Conservation (phyloP, 352 stramenopile species). For the Phytophthora megakarya region DNA sequence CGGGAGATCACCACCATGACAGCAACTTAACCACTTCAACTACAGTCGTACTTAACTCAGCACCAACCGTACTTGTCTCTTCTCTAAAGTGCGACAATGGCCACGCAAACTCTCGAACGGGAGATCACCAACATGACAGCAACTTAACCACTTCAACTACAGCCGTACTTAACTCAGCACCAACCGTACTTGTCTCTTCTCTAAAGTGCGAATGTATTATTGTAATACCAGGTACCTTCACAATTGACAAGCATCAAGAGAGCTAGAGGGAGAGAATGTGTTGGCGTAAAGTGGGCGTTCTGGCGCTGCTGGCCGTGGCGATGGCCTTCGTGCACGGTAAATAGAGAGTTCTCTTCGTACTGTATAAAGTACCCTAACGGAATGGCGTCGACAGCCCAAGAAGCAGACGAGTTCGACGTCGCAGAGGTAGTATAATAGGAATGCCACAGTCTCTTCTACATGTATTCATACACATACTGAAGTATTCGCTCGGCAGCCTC, state of each 20-base stretch:
- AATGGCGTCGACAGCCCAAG: slow-evolving; percentile 32
- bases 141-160: not conserved
- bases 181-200: no score
- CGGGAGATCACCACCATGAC: slow-evolving; percentile 75
- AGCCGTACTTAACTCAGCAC: no score
- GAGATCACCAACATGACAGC: slow-evolving; percentile 74
- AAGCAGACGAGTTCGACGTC: slow-evolving; percentile 56
- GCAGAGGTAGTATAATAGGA: slow-evolving; percentile 29
- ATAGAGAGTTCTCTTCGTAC: not conserved
- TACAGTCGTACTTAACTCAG: no score
- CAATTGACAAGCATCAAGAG: no score
- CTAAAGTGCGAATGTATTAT: no score
- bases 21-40: slow-evolving; percentile 2
- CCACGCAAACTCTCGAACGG: slow-evolving; percentile 69
- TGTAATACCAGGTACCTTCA: no score
- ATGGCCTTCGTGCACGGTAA: slow-evolving; percentile 35
- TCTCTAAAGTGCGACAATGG: no score
- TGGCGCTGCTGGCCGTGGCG: slow-evolving; percentile 38
- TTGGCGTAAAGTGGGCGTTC: slow-evolving; percentile 33
- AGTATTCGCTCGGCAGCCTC: slow-evolving; percentile 1
- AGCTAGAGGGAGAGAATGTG: slow-evolving; percentile 28
- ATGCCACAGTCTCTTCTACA: not conserved
- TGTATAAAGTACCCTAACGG: not conserved
- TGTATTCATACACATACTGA: not conserved
- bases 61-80: no score